phyloP scores from a whole-genome alignment of 257 asterid genomes.

The Petunia secreta region DNA sequence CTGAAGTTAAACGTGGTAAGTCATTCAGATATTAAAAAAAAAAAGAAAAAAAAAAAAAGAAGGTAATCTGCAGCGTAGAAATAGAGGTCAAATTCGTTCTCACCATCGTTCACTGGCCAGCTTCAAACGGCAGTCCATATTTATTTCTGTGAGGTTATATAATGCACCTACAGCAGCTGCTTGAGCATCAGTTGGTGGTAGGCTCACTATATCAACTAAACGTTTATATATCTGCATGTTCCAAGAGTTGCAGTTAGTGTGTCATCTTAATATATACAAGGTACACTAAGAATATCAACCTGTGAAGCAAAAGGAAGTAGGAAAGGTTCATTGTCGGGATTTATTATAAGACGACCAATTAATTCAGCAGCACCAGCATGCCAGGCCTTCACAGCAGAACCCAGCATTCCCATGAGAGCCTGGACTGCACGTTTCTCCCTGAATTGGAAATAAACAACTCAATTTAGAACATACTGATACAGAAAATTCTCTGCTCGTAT shows the following conservation, averaged over 20 bases:
- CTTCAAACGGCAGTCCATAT: conserved; percentile 92
- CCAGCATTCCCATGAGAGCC: conserved; percentile 90
- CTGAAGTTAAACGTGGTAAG: conserved; percentile 44
- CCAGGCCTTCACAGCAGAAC: conserved; percentile 89
- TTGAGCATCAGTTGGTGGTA: conserved; percentile 87
- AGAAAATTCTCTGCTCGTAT: conserved; percentile 29
- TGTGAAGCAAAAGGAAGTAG: conserved; percentile 87
- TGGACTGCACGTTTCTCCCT: conserved; percentile 90
- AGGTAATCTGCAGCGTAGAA: background rate
- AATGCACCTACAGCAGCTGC: conserved; percentile 97
- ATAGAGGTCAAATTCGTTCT: background rate
- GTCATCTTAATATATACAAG: background rate
- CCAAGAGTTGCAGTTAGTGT: background rate
- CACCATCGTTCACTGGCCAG: conserved; percentile 97
- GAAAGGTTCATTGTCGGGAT: conserved; percentile 93
- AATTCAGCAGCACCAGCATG: conserved; percentile 97
- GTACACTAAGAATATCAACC: conserved; percentile 46
- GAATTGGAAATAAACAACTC: conserved; percentile 25
- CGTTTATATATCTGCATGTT: conserved; percentile 72
- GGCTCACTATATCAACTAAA: conserved; percentile 84
- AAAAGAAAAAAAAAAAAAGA: no score
- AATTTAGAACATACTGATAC: conserved; percentile 17
- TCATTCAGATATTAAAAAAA: background rate
- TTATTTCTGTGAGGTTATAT: conserved; percentile 88
- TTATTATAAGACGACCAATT: conserved; percentile 87